Base-by-base conservation (phyloP, 2,329 filamentous ascomycete species). In the Diplodia intermedia region DNA sequence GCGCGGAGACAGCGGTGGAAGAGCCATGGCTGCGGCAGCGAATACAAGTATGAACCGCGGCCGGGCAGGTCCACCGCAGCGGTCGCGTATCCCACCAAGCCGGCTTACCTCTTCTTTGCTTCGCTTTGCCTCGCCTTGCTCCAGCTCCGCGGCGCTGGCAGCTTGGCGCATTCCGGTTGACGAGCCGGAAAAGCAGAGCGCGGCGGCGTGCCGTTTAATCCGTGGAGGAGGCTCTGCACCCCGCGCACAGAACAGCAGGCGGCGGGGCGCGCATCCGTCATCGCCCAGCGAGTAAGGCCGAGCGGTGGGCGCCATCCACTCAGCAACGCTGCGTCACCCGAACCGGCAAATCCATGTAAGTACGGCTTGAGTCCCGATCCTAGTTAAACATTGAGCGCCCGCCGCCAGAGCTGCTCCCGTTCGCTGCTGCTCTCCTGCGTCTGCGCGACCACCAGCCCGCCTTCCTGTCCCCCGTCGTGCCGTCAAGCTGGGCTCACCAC, bases 301-400 rank as follows among this genome's bases (percentile, higher is more conserved):
- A 63, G 60, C 60, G 47, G 60, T 52, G 60, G 60, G 60, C 60
- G 15, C 23, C 29, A 52, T 52, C 23, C 29, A 63, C 50, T 52
- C 3, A 12, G 9, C 36, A 12, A 12, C 11, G 60, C 60, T 63
- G 60, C 60, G 60, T 63, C 60, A 63, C 47, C 60, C 60, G 26
- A 63, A 63, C 43, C 60, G 60, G 60, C 60, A 50, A 33, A 63
- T 63, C 60, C 60, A 63, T 63, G 60, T 63, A 63, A 53, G 60
- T 53, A 52, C 47, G 43, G 43, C 60, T 29, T n/a, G 14, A 43
- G 57, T 43, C 57, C 40, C 57, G 29, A 62, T 12, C 40, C 12
- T 38, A 63, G 60, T 63, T 63, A 63, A 63, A 63, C 60, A 40
- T 63, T 38, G 60, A 36, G n/a, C 18, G 20, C 60, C 60, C 60